A percentile compares a stretch with the other conserved stretches of the same genome.
Evolutionary conservation across 495 filamentous ascomycete genomes (phyloP).

Genomic region (Penicillium canariense): DNA sequence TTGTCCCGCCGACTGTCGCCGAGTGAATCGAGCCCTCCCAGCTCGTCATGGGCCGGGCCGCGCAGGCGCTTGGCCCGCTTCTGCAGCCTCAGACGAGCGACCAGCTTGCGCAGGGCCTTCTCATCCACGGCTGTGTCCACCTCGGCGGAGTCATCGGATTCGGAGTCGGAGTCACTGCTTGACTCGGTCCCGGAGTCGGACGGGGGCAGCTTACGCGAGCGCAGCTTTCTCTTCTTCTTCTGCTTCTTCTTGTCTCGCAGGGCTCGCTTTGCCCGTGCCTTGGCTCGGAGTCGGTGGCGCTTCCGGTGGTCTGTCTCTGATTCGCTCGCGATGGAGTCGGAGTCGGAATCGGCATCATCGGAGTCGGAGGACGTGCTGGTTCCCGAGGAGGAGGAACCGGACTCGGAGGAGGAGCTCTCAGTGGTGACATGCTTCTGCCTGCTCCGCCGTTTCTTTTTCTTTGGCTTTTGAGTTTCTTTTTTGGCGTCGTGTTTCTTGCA

Average conservation of each 20-base stretch:
- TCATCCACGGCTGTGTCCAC: conserved; percentile 37
- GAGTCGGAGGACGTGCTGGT: conserved; percentile 26
- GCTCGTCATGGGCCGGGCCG: conserved; percentile 27
- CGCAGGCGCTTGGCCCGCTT: conserved; percentile 36
- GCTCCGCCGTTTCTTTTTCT: conserved; percentile 29
- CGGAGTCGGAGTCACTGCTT: conserved; percentile 21
- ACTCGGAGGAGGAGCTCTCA: neutral
- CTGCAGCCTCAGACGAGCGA: conserved; percentile 50
- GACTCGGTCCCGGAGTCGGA: conserved; percentile 37
- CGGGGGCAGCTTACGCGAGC: conserved; percentile 31
- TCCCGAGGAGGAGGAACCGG: conserved; percentile 11
- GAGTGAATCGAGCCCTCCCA: conserved; percentile 7
- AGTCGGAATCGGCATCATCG: conserved; percentile 28
- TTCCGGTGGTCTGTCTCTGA: conserved; percentile 32
- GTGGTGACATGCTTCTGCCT: conserved; percentile 25
- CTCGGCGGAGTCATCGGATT: conserved; percentile 32
- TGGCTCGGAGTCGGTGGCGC: conserved; percentile 35
- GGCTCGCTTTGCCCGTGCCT: conserved; percentile 46
- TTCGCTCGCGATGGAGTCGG: conserved; percentile 33
- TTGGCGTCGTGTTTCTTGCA: conserved; percentile 43
- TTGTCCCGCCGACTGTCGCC: conserved; percentile 18
- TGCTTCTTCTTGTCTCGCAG: conserved; percentile 35
- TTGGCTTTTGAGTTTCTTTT: conserved; percentile 16
- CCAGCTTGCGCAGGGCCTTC: conserved; percentile 46
- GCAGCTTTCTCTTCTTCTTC: conserved; percentile 42